These are phyloP conservation scores for Paramecium caudatum DNA, from an alignment of 73 alveolate genomes.

Conservation along the genomic window DNA sequence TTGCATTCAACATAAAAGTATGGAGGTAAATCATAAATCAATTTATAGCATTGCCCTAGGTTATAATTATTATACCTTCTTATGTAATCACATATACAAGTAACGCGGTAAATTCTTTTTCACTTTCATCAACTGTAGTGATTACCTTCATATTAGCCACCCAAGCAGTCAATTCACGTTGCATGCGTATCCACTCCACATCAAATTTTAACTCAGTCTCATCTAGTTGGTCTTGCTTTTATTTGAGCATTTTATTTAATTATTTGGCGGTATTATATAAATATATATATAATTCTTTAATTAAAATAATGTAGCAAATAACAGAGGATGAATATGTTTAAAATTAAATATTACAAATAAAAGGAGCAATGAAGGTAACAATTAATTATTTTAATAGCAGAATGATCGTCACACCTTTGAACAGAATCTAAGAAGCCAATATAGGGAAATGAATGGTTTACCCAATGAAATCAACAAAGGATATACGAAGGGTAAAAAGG, in stretches of 20 bases:
- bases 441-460: neutral
- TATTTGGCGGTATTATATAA: slow-evolving; percentile 44
- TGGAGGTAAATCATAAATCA: slow-evolving; percentile 91
- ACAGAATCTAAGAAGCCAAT: neutral
- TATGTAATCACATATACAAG: slow-evolving; percentile 80
- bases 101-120: slow-evolving; percentile 83
- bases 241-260: slow-evolving; percentile 5
- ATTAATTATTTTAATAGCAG: neutral
- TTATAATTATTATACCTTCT: slow-evolving; percentile 70
- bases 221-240: slow-evolving; percentile 34
- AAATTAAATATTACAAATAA: neutral
- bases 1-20: slow-evolving; percentile 92
- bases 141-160: slow-evolving; percentile 84
- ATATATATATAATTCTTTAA: slow-evolving; percentile 15
- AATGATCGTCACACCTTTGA: neutral
- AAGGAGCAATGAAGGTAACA: neutral
- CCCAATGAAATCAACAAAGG: neutral
- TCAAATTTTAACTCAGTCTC: slow-evolving; percentile 60
- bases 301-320: neutral
- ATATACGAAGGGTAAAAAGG: neutral
- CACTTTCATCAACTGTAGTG: slow-evolving; percentile 78
- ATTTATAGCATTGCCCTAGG: slow-evolving; percentile 80
- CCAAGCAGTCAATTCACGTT: slow-evolving; percentile 71
- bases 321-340: neutral
- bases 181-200: slow-evolving; percentile 42